Percentiles rank a stretch among this genome's conserved stretches.
These are phyloP conservation scores for Coelastrella sp. DNA, from an alignment of 139 green algal species.

Conservation along the genomic window DNA sequence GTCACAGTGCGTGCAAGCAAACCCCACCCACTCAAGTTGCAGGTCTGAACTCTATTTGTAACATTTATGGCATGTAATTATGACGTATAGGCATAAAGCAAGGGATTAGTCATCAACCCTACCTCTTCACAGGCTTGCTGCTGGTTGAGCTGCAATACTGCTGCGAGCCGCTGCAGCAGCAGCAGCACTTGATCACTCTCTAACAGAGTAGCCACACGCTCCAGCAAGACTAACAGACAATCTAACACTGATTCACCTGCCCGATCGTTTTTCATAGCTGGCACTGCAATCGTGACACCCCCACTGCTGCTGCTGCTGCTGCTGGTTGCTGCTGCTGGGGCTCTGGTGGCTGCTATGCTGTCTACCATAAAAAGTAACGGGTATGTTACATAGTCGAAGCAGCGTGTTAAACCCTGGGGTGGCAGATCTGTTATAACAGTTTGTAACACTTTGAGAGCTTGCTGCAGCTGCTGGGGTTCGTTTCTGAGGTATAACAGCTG, in stretches of 20 bases:
- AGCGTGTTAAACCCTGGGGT: slow-evolving; percentile 56
- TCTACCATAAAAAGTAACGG: slow-evolving; percentile 79
- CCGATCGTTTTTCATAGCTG: slow-evolving; percentile 60
- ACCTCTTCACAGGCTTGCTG: slow-evolving; percentile 38
- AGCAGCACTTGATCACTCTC: slow-evolving; percentile 41
- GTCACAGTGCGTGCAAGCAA: too few species aligned
- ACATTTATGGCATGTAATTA: too few species aligned
- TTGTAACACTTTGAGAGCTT: slow-evolving; percentile 47
- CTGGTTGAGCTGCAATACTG: slow-evolving; percentile 57
- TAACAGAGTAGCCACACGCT: background rate
- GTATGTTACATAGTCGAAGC: slow-evolving; percentile 82
- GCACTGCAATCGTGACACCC: slow-evolving; percentile 37
- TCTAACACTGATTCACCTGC: slow-evolving; percentile 69
- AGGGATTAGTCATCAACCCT: background rate
- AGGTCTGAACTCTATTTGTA: too few species aligned
- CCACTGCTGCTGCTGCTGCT: slow-evolving; percentile 25
- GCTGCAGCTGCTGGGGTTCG: slow-evolving; percentile 50
- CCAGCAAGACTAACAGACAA: slow-evolving; percentile 48
- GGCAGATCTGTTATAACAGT: background rate
- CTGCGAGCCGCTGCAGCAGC: slow-evolving; percentile 65
- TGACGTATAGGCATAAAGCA: too few species aligned
- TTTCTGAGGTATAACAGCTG: slow-evolving; percentile 66
- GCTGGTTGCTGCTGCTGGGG: slow-evolving; percentile 13
- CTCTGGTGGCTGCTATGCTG: slow-evolving; percentile 36
- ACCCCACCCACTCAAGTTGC: too few species aligned